phyloP scores from a whole-genome alignment of 768 basidiomycete genomes.

The Lenzites betulinus region DNA sequence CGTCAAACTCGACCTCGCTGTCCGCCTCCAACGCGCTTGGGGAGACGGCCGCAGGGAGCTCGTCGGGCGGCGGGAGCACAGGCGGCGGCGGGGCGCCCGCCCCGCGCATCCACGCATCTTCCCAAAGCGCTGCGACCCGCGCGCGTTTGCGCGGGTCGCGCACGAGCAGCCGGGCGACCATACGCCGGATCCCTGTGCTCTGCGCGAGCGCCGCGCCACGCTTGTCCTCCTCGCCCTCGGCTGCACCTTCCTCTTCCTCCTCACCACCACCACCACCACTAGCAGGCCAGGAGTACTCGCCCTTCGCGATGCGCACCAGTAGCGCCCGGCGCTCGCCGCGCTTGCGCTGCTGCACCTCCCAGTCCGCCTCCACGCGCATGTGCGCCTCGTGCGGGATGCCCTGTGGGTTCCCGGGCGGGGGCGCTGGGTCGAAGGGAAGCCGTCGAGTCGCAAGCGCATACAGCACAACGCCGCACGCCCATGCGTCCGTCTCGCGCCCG shows the following conservation, averaged over 20 bases:
- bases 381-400: slow-evolving; percentile 25
- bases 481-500: slow-evolving; percentile 82
- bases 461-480: slow-evolving; percentile 89
- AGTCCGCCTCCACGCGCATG: slow-evolving; percentile 28
- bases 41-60: not conserved
- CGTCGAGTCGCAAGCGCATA: slow-evolving; percentile 72
- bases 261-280: no score
- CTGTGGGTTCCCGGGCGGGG: not conserved
- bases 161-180: slow-evolving; percentile 66
- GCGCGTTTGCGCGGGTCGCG: slow-evolving; percentile 69
- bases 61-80: slow-evolving; percentile 18
- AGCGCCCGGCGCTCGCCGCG: slow-evolving; percentile 50
- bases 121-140: slow-evolving; percentile 65
- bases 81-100: slow-evolving; percentile 35
- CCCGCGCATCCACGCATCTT: slow-evolving; percentile 47
- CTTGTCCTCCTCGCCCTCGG: slow-evolving; percentile 33
- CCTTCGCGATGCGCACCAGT: slow-evolving; percentile 79
- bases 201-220: slow-evolving; percentile 42
- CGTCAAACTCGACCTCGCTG: slow-evolving; percentile 15
- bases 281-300: slow-evolving; percentile 74
- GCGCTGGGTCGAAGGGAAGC: slow-evolving; percentile 64
- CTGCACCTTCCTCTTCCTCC: slow-evolving; percentile 6
- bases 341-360: slow-evolving; percentile 32
- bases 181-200: slow-evolving; percentile 47
- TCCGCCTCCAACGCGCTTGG: not conserved